Percentiles rank a stretch among this genome's conserved stretches.
Conservation (phyloP, 2,329 filamentous ascomycete species). For the Sporothrix dimorphospora region DNA sequence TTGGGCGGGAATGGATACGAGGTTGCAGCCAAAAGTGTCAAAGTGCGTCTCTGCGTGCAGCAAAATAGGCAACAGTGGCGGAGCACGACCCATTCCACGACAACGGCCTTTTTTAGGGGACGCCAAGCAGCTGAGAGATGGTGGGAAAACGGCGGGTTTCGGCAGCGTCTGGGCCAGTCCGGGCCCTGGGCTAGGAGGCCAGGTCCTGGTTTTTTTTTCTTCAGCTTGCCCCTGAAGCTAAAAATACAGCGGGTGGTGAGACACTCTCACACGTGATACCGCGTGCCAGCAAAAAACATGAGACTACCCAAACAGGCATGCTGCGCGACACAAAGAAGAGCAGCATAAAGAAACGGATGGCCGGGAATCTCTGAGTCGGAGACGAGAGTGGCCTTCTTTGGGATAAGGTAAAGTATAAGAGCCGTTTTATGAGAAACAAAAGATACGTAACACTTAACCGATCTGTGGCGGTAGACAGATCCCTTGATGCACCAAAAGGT, state of each 20-base stretch:
- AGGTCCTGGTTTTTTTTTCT: neutral
- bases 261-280: conserved; percentile 1
- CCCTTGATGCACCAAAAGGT: neutral
- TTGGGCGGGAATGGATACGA: conserved; percentile 5
- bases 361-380: neutral
- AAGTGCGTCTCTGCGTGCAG: neutral
- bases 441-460: neutral
- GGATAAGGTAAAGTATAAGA: too few species aligned
- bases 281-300: neutral
- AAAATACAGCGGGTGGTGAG: conserved; percentile 12
- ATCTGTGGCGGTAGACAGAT: neutral
- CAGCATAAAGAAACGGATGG: neutral
- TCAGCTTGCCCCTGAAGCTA: conserved; percentile 14
- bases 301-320: neutral
- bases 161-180: neutral
- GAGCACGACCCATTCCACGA: conserved; percentile 8
- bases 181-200: neutral
- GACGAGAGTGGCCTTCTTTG: too few species aligned
- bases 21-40: neutral
- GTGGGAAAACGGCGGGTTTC: conserved; percentile 12
- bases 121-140: neutral
- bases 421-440: neutral
- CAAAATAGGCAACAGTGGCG: conserved; percentile 15
- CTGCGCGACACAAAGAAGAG: neutral
- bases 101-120: neutral